These are phyloP conservation scores for Cenchrus americanus DNA, from an alignment of 176 grass and related monocot genomes.

Conservation along the genomic window DNA sequence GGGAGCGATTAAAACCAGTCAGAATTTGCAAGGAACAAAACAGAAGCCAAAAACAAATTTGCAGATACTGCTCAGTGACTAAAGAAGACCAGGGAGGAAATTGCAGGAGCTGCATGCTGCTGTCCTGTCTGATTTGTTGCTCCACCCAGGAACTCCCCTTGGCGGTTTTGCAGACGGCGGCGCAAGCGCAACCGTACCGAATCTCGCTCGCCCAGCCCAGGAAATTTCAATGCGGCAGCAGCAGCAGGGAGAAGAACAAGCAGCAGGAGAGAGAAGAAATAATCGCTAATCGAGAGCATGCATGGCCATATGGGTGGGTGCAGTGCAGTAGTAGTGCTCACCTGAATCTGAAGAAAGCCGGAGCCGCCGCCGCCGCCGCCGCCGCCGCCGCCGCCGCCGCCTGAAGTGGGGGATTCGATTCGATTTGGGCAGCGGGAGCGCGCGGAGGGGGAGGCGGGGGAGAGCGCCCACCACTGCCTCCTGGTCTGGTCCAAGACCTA, in stretches of 20 bases:
- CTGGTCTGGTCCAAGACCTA: not conserved
- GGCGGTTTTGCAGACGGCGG: no score
- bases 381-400: no score
- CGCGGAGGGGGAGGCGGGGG: not conserved
- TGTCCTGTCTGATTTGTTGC: no score
- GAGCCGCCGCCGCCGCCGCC: no score
- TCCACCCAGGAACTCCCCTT: not conserved
- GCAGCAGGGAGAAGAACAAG: no score
- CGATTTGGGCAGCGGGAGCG: not conserved
- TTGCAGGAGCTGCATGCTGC: not conserved
- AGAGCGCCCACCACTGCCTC: not conserved
- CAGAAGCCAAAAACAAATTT: not conserved
- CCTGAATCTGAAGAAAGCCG: slow-evolving; percentile 19
- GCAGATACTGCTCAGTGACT: no score
- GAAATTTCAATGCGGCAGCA: no score
- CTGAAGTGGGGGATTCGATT: slow-evolving; percentile 3
- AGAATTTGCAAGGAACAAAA: not conserved
- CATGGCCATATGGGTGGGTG: not conserved
- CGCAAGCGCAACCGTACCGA: no score
- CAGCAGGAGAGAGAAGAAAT: not conserved
- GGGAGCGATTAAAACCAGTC: not conserved
- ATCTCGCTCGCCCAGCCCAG: no score
- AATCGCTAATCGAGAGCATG: not conserved
- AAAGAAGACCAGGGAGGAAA: not conserved
- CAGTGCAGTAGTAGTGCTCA: no score